Evolutionary conservation across 257 asterid genomes (phyloP).

Genomic region (Thymus quinquecostatus): DNA sequence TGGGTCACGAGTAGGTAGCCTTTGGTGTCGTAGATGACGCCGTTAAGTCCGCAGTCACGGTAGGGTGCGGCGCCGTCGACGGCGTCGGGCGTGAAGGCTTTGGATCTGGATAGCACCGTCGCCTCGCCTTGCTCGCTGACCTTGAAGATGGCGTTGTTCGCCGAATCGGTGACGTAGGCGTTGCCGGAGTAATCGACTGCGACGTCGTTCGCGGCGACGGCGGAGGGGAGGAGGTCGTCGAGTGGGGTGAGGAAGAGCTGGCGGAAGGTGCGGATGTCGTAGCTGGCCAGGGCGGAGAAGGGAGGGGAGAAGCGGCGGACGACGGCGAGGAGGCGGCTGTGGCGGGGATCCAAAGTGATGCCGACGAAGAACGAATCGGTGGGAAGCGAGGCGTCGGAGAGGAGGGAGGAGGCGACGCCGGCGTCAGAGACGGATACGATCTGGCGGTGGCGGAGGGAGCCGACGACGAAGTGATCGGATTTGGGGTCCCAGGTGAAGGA

Average conservation of each 20-base stretch:
- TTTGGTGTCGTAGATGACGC: conserved; percentile 57
- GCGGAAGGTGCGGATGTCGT: conserved; percentile 52
- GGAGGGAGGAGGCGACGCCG: conserved; percentile 59
- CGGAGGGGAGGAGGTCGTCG: conserved; percentile 42
- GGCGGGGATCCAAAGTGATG: conserved; percentile 60
- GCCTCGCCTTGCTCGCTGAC: conserved; percentile 59
- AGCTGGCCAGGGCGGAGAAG: conserved; percentile 62
- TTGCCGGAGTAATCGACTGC: conserved; percentile 68
- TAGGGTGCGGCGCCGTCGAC: conserved; percentile 37
- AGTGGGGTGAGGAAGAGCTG: conserved; percentile 56
- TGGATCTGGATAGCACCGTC: conserved; percentile 53
- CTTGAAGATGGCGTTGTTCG: conserved; percentile 62
- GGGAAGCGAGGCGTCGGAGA: conserved; percentile 59
- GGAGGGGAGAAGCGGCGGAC: conserved; percentile 53
- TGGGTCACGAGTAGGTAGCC: conserved; percentile 77
- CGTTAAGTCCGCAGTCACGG: conserved; percentile 59
- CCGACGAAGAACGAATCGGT: conserved; percentile 56
- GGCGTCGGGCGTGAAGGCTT: conserved; percentile 41
- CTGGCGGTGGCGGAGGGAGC: conserved; percentile 58
- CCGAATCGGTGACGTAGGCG: conserved; percentile 75
- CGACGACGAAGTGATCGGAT: conserved; percentile 74
- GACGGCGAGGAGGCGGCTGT: conserved; percentile 69
- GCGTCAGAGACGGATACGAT: conserved; percentile 81
- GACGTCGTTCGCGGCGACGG: conserved; percentile 59
- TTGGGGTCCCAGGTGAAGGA: conserved; percentile 78